Base-by-base conservation (phyloP, 75 land plant species). In the Larix kaempferi region DNA sequence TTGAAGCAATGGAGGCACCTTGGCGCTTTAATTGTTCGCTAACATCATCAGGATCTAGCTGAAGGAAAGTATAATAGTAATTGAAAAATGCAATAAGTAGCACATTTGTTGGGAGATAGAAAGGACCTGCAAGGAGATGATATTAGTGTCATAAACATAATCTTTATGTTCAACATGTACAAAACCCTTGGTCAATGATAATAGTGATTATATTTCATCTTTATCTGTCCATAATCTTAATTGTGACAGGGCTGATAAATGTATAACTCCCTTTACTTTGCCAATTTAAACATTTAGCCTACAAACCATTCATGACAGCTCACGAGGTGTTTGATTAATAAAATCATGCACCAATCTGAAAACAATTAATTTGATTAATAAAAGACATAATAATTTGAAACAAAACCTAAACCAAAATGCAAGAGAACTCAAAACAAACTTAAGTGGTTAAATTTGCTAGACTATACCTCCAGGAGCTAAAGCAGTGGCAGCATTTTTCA, bases 21-120 rank as follows among this genome's bases (percentile, higher is more conserved):
- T 93, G 96, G 44, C 99, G 92, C 86, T 98, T 98, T 81, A 98
- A 81, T 73, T 98, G 98, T 37, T 98, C 99, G 76, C 99, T 98
- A n/a, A 98, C 96, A 84, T 98, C 99, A 79, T 89, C 93, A 60
- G 99, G 99, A 78, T 98, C 99, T 78, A 98, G 83, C 82, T 98
- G 99, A 67, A 98, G 89, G 80, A 98, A 98, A 17, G 99, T 98
- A 74, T 98, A 98, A 84, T 93, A 98, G 80, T 98, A 98, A 66
- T 98, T 98, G 94, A 98, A 98, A 88, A 98, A 98, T 14, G 98
- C 99, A 75, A 98, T 98, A 75, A 98, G 66, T n/a, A 98, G 74
- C 73, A 95, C 93, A 80, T 98, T 98, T 69, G 98, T 92, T 22
- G 99, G 99, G 63, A 95, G 88, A 82, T 95, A 98, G 25, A 91